Conservation (phyloP, 495 filamentous ascomycete species). For the Ascodesmis nigricans region DNA sequence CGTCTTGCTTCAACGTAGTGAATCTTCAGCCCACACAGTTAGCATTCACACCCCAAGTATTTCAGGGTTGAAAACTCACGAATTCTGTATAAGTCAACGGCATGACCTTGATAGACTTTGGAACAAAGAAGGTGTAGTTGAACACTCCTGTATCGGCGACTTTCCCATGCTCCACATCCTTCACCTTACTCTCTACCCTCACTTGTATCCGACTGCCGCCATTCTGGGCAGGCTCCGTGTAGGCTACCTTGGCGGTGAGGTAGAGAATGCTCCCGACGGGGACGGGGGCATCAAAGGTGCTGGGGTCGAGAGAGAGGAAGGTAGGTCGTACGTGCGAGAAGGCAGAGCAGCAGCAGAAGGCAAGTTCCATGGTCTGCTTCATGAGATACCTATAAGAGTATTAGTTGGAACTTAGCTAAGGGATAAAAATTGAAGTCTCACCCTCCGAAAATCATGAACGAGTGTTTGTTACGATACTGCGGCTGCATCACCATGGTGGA, state of each 20-base stretch:
- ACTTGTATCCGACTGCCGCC: constrained; percentile 45
- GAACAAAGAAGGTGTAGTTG: constrained; percentile 66
- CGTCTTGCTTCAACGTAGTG: constrained; percentile 16
- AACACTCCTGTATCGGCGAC: constrained; percentile 49
- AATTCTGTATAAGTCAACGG: constrained; percentile 26
- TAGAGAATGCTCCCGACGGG: constrained; percentile 70
- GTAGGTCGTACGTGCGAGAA: constrained; percentile 53
- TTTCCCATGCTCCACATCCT: constrained; percentile 54
- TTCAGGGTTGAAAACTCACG: constrained; percentile 3
- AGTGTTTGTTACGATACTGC: constrained; percentile 63
- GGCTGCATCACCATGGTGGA: constrained; percentile 73
- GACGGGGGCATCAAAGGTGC: constrained; percentile 65
- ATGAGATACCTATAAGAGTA: constrained; percentile 66
- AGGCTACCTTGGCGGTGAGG: constrained; percentile 52
- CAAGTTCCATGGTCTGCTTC: constrained; percentile 63
- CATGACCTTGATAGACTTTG: constrained; percentile 49
- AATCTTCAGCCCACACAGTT: constrained; percentile 4
- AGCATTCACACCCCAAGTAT: neutral
- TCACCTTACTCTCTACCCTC: constrained; percentile 52
- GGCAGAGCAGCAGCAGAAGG: constrained; percentile 70
- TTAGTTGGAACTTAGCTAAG: too few species aligned
- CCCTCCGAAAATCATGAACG: constrained; percentile 84
- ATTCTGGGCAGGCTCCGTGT: constrained; percentile 44
- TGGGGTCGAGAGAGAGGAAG: constrained; percentile 58
- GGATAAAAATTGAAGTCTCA: too few species aligned